Evolutionary conservation across 805 yeast species (phyloP), one percentile per base, ranked within the genome.

Genomic region (Yamadazyma takamatsuzukensis): DNA sequence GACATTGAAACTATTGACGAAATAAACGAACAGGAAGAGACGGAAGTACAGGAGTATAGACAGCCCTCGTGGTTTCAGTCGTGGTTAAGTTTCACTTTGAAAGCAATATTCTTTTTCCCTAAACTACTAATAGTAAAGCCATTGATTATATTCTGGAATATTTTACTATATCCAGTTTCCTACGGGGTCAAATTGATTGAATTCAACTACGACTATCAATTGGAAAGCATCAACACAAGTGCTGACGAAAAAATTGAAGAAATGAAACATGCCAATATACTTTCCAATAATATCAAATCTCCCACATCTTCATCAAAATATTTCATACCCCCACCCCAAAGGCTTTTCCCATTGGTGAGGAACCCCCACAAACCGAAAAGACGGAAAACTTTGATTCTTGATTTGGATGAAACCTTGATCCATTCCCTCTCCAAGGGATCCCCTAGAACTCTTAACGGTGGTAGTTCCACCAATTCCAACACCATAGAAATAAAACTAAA

Each of bases 321-420:
- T 51, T 54, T 67, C 27, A 61, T 67, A 16, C 72, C 72, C 21
- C 72, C 72, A 6, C 73, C 73, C 7, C 70, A 61, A 31, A 40
- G 70, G 40, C 49, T 67, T 24, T 60, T 59, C 40, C 73, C 73
- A 12, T 49, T 64, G 8, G 49, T 59, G 9, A 42, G 72, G 18
- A 61, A 66, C 46, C 71, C 72, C 2, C 25, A 34, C 4, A 59
- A 59, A 11, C 47, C 46, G 25, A 53, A 53, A 21, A 42, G 59
- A 10, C 47, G 52, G 29, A 88, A 87, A 50, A 81, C 87, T 0
- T 68, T 93, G 18, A 83, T 93, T 1, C 65, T 93, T 15, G 98
- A 93, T 53, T 71, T 93, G 18, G 98, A 90, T 58, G 98, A 93
- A 51, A 93, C 98, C 0, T 64, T 93, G 35, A 88, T 93, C 36